These are phyloP conservation scores for Rhodamnia rubescens DNA, from an alignment of 345 rosid genomes.

Conservation along the genomic window DNA sequence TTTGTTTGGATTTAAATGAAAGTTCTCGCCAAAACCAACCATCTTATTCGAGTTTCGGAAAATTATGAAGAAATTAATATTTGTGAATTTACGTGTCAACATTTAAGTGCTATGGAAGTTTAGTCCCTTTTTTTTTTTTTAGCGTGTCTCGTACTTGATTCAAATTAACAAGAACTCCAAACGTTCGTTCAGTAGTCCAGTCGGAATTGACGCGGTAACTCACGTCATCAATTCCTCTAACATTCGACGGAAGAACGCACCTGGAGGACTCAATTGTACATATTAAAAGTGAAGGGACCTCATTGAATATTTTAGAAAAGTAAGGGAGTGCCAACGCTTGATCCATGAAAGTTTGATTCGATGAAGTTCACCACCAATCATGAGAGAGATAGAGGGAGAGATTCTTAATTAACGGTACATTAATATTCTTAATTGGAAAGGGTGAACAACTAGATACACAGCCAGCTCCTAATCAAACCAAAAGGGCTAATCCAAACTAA, in stretches of 20 bases:
- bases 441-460: neutral
- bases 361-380: neutral
- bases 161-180: neutral
- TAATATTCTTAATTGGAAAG: neutral
- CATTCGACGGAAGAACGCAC: neutral
- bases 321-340: neutral
- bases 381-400: neutral
- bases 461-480: neutral
- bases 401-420: neutral
- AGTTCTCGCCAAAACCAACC: neutral
- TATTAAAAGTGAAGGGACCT: neutral
- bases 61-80: neutral
- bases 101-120: neutral
- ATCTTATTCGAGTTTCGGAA: neutral
- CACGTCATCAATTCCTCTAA: neutral
- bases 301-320: neutral
- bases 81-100: neutral
- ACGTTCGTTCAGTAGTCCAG: neutral
- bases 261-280: too few relatives aligned
- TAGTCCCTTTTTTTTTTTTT: neutral
- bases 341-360: neutral
- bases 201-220: neutral
- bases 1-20: neutral
- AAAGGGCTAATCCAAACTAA: neutral
- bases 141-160: neutral